Base-by-base conservation (phyloP, 768 basidiomycete genomes). In the Suillus lakei region DNA sequence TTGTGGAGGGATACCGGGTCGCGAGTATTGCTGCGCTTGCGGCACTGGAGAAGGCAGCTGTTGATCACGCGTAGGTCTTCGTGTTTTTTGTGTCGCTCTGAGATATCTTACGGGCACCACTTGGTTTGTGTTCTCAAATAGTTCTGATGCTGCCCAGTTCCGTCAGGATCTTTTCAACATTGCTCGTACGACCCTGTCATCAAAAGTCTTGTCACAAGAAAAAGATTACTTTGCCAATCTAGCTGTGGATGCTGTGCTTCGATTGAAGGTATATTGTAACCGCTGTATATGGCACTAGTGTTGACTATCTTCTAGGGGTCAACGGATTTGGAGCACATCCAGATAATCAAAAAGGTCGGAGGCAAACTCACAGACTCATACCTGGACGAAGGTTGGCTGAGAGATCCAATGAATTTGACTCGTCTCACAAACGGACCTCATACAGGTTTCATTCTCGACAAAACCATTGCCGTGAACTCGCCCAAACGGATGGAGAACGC, bases 261-360 rank as follows among this genome's bases (percentile, higher is more conserved):
- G 98, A 44, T 77, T 99, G 53, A 96, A 95, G 85, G 93, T 90
- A 66, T 3, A 72, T 44, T 18, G n/a, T 1, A 16, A 62, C 59
- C 30, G 10, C 44, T 34, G 8, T n/a, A 30, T 59, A 18, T 55
- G 21, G 41, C 16, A 15, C 28, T 63, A 60, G 41, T 13, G 26
- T 39, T 67, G 60, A 70, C 53, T 30, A 8, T 43, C 8, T 16
- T 58, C 9, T 71, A 95, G 92, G 98, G 97, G 43, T 98, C 96
- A 44, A 96, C 93, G 60, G 92, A 99, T 79, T 84, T 99, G 41
- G 97, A 99, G 69, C 96, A 98, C 77, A 98, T 99, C 69, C 97
- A 99, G 79, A 91, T 99, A 77, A 99, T 99, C 83, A 99, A 99
- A 86, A 98, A 98, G 80, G 94, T 93, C 23, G 97, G 97, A 64